A percentile compares a stretch with the other conserved stretches of the same genome.
These are phyloP conservation scores for Chlamydomonas schloesseri DNA, from an alignment of 139 green algal genomes.

Conservation along the genomic window DNA sequence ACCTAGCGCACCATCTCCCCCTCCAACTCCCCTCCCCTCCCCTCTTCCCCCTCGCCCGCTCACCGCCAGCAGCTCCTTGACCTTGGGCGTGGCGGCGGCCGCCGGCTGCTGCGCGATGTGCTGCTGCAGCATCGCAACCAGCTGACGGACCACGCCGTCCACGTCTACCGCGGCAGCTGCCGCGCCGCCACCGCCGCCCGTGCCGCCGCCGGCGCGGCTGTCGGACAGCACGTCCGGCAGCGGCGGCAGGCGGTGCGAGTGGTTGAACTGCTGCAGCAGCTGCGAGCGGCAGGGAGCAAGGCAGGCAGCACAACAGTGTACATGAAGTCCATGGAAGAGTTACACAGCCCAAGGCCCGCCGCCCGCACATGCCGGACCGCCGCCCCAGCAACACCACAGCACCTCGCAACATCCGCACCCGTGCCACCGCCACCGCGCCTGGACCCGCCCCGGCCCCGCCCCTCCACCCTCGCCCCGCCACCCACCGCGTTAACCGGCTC, in stretches of 20 bases:
- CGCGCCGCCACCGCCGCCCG: neutral
- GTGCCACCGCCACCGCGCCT: too few relatives aligned
- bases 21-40: neutral
- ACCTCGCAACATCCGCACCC: too few relatives aligned
- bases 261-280: conserved; percentile 49
- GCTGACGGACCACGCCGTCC: conserved; percentile 32
- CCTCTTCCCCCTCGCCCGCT: too few relatives aligned
- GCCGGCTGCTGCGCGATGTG: conserved; percentile 37
- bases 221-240: conserved; percentile 48
- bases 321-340: too few relatives aligned
- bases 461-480: neutral
- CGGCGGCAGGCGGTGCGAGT: conserved; percentile 51
- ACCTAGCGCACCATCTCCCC: too few relatives aligned
- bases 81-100: conserved; percentile 8
- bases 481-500: conserved; percentile 48
- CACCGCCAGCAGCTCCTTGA: conserved; percentile 34
- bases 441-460: neutral
- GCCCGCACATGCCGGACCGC: too few relatives aligned
- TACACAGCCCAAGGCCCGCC: too few relatives aligned
- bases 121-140: conserved; percentile 20
- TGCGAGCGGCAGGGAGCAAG: neutral
- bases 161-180: conserved; percentile 29
- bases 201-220: neutral
- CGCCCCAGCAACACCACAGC: too few relatives aligned
- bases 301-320: too few relatives aligned